These are phyloP conservation scores for Boletus sp. DNA, from an alignment of 768 basidiomycete species.

Conservation along the genomic window DNA sequence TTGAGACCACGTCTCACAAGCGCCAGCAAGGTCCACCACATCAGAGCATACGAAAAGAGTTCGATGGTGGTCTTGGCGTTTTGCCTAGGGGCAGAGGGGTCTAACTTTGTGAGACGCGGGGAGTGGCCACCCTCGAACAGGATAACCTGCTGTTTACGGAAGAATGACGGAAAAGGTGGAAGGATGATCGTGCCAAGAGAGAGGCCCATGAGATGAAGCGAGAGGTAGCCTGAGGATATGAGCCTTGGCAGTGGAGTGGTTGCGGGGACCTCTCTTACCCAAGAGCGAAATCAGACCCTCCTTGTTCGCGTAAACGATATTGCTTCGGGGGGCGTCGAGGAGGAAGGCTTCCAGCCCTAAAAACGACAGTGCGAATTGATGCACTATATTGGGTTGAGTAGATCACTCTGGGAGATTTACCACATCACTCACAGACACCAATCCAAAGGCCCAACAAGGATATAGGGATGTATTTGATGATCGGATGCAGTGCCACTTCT, in stretches of 20 bases:
- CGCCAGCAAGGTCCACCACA: conserved; percentile 74
- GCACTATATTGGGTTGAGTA: conserved; percentile 44
- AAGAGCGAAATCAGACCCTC: conserved; percentile 83
- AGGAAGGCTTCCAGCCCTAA: conserved; percentile 61
- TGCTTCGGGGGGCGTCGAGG: conserved; percentile 58
- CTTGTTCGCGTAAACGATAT: conserved; percentile 77
- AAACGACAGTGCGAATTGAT: conserved; percentile 61
- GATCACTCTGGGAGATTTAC: not conserved
- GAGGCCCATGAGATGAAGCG: conserved; percentile 84
- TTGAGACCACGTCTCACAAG: conserved; percentile 31
- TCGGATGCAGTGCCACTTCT: conserved; percentile 64
- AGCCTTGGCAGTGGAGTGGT: not conserved
- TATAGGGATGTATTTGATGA: conserved; percentile 55
- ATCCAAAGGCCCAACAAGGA: conserved; percentile 61
- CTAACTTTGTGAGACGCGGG: conserved; percentile 3
- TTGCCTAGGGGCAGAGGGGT: conserved; percentile 44
- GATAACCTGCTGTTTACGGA: conserved; percentile 46
- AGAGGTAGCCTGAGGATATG: conserved; percentile 66
- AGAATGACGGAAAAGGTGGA: conserved; percentile 73
- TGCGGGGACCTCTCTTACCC: conserved; percentile 40
- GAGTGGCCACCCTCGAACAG: conserved; percentile 9
- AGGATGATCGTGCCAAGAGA: conserved; percentile 78
- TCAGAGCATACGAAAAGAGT: conserved; percentile 66
- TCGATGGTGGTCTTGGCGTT: conserved; percentile 74
- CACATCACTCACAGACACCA: conserved; percentile 46